Evolutionary conservation across 208 protist species (phyloP).

Genomic region (Leptomonas seymouri): DNA sequence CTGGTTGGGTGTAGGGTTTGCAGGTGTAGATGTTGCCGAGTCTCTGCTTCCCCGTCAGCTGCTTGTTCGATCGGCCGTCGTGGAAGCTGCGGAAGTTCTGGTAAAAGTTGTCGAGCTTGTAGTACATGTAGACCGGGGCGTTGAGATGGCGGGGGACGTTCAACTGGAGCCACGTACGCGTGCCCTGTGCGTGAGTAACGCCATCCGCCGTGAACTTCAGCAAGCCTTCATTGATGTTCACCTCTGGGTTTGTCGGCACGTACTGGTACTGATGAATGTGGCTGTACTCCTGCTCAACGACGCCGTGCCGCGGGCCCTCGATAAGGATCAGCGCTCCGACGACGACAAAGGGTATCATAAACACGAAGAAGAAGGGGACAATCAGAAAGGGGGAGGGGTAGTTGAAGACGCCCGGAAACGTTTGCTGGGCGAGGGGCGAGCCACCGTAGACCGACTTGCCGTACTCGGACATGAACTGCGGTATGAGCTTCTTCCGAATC

Average conservation of each 20-base stretch:
- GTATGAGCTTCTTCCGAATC: conserved; percentile 36
- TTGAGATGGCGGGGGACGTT: conserved; percentile 67
- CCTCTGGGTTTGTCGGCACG: conserved; percentile 48
- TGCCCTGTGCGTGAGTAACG: conserved; percentile 60
- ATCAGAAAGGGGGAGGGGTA: conserved; percentile 57
- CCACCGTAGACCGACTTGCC: conserved; percentile 81
- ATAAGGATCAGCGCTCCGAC: conserved; percentile 52
- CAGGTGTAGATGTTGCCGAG: conserved; percentile 45
- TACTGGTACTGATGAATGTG: conserved; percentile 84
- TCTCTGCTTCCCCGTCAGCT: conserved; percentile 60
- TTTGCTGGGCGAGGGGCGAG: conserved; percentile 77
- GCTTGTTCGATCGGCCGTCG: conserved; percentile 51
- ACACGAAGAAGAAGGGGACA: conserved; percentile 52
- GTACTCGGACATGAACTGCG: conserved; percentile 44
- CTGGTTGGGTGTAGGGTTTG: conserved; percentile 56
- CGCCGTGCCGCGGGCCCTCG: conserved; percentile 28
- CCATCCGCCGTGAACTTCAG: conserved; percentile 58
- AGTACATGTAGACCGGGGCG: conserved; percentile 97
- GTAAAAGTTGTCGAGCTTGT: conserved; percentile 96
- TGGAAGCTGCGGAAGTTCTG: conserved; percentile 98
- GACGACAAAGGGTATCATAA: conserved; percentile 59
- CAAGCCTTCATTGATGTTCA: conserved; percentile 79
- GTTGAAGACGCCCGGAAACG: conserved; percentile 63
- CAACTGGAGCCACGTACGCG: conserved; percentile 64
- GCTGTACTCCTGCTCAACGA: conserved; percentile 56